phyloP scores from a whole-genome alignment of 495 filamentous ascomycete species.

The Penicillium flavigenum region DNA sequence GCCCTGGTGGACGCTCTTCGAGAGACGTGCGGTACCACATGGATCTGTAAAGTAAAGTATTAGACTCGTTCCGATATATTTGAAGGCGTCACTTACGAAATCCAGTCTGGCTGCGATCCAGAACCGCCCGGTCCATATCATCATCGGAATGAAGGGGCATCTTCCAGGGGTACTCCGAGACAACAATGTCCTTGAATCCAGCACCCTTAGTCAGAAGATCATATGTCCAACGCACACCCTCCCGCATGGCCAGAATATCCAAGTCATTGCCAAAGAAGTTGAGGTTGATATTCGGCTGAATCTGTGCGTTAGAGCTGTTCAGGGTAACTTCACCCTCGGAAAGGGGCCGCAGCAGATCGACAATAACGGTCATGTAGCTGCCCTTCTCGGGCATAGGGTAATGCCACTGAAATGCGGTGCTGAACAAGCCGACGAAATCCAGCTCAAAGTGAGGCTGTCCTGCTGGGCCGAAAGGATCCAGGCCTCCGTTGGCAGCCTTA shows the following conservation, averaged over 20 bases:
- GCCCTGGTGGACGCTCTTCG: slow-evolving; percentile 51
- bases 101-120: slow-evolving; percentile 55
- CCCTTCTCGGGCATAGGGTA: slow-evolving; percentile 51
- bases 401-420: slow-evolving; percentile 64
- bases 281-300: slow-evolving; percentile 58
- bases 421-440: slow-evolving; percentile 62
- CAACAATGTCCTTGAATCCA: slow-evolving; percentile 57
- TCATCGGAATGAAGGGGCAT: slow-evolving; percentile 57
- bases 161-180: slow-evolving; percentile 57
- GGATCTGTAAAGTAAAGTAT: slow-evolving; percentile 32
- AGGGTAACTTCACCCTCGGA: slow-evolving; percentile 54
- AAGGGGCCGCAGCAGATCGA: slow-evolving; percentile 57
- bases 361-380: slow-evolving; percentile 56
- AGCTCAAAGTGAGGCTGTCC: slow-evolving; percentile 66
- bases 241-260: slow-evolving; percentile 57
- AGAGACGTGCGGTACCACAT: slow-evolving; percentile 54
- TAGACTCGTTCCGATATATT: background rate
- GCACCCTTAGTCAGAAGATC: slow-evolving; percentile 56
- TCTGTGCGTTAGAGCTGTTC: slow-evolving; percentile 49
- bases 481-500: slow-evolving; percentile 50
- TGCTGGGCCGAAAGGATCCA: slow-evolving; percentile 54
- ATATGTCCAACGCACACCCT: slow-evolving; percentile 55
- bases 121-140: slow-evolving; percentile 54
- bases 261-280: slow-evolving; percentile 58
- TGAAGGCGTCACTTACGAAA: slow-evolving; percentile 36